Conservation (phyloP, 768 basidiomycete species). For the Psilocybe sp. region DNA sequence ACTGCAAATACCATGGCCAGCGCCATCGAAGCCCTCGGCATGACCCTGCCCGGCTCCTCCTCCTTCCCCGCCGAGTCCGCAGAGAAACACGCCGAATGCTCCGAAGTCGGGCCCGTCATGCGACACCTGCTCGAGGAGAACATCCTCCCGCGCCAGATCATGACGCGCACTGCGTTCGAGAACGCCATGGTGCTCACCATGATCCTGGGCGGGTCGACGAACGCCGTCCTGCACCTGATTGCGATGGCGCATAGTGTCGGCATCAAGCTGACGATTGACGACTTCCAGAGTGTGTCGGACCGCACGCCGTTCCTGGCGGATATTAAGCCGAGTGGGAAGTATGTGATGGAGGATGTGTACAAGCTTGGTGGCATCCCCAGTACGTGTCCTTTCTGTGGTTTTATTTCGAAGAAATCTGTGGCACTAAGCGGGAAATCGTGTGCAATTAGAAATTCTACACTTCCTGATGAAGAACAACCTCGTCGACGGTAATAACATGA, state of each 20-base stretch:
- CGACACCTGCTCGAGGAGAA: slow-evolving; percentile 85
- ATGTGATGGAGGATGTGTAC: slow-evolving; percentile 97
- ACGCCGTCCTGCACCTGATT: slow-evolving; percentile 95
- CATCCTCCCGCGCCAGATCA: slow-evolving; percentile 91
- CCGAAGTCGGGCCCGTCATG: slow-evolving; percentile 79
- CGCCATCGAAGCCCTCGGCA: slow-evolving; percentile 91
- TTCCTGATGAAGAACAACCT: slow-evolving; percentile 85
- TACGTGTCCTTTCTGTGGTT: slow-evolving; percentile 36
- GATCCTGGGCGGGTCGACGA: slow-evolving; percentile 97
- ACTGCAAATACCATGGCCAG: slow-evolving; percentile 99
- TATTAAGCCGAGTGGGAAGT: slow-evolving; percentile 95
- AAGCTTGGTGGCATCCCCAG: slow-evolving; percentile 96
- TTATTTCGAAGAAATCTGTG: background rate
- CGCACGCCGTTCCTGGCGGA: slow-evolving; percentile 92
- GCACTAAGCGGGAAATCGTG: background rate
- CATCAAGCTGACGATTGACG: slow-evolving; percentile 82
- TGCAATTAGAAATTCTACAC: slow-evolving; percentile 66
- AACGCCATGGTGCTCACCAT: slow-evolving; percentile 98
- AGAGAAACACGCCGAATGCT: slow-evolving; percentile 87
- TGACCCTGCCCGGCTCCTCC: slow-evolving; percentile 96
- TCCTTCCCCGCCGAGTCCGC: slow-evolving; percentile 92
- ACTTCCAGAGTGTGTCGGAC: slow-evolving; percentile 93
- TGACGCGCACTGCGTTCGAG: slow-evolving; percentile 95
- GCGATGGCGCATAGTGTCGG: slow-evolving; percentile 97
- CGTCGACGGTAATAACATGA: slow-evolving; percentile 88